Conservation (phyloP, 148 eudicot species). For the Dianthus caryophyllus region DNA sequence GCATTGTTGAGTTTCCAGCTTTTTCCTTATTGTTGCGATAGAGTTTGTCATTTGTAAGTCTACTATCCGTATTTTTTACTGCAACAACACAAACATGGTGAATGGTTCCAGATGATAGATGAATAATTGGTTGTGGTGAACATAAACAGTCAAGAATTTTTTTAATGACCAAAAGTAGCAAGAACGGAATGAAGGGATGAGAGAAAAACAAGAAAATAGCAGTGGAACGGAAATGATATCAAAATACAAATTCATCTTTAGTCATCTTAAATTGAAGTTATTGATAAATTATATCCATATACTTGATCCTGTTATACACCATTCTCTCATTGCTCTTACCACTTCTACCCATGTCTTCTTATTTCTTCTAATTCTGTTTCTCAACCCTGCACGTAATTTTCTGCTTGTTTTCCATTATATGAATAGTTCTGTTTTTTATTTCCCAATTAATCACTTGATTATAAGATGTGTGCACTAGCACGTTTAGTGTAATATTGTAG, state of each 20-base stretch:
- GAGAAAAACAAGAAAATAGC: not conserved
- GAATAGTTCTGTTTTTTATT: not conserved
- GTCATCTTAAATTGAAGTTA: not conserved
- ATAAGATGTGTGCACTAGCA: slow-evolving; percentile 2
- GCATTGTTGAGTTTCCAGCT: not conserved
- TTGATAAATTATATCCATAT: not conserved
- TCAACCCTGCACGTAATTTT: not conserved
- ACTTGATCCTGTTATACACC: not conserved
- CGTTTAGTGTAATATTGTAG: not conserved
- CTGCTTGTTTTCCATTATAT: not conserved
- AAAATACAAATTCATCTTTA: not conserved
- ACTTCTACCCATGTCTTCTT: not conserved
- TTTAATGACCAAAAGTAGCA: not conserved
- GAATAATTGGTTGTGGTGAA: not conserved
- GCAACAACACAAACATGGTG: not conserved
- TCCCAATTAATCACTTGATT: not conserved
- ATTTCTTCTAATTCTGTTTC: not conserved
- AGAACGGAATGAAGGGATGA: not conserved
- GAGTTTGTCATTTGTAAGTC: not conserved
- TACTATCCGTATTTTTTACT: not conserved
- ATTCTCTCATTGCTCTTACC: not conserved
- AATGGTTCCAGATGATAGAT: not conserved
- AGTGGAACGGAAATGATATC: not conserved
- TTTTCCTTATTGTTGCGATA: not conserved
- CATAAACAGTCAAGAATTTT: not conserved